Evolutionary conservation across 306 rosid species (phyloP).

Genomic region (Cajanus cajan): DNA sequence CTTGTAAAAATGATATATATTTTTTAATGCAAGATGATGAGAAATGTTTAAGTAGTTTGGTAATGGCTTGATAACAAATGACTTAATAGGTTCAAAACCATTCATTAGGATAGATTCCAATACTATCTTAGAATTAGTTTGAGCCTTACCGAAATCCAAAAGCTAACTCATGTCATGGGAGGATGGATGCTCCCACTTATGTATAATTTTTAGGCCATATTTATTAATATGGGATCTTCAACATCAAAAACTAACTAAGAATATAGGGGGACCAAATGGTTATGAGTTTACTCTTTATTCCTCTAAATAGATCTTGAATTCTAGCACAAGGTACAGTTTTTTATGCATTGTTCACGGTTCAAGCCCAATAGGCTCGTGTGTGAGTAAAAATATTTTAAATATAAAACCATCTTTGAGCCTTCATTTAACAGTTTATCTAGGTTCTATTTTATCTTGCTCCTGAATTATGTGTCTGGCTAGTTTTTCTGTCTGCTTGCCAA

Average conservation of each 20-base stretch:
- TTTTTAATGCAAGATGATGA: background rate
- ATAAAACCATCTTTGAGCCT: background rate
- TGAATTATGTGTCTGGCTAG: slow-evolving; percentile 4
- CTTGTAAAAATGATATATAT: no score
- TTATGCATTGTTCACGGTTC: background rate
- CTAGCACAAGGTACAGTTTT: background rate
- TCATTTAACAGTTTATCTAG: background rate
- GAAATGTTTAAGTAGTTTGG: background rate
- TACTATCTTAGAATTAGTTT: background rate
- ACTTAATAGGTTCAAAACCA: background rate
- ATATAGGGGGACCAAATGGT: background rate
- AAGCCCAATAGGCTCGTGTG: background rate
- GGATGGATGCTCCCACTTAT: background rate
- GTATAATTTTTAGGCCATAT: background rate
- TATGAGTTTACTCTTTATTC: background rate
- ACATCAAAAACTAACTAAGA: background rate
- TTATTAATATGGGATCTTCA: no score
- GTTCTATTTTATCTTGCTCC: background rate
- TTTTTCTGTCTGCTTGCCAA: slow-evolving; percentile 1
- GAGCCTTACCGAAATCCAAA: no score
- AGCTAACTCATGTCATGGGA: no score
- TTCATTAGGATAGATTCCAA: background rate
- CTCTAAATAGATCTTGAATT: background rate
- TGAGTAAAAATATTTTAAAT: background rate
- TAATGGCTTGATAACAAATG: no score